Conservation (phyloP, 2,329 filamentous ascomycete genomes). For the Penicillium sp. region DNA sequence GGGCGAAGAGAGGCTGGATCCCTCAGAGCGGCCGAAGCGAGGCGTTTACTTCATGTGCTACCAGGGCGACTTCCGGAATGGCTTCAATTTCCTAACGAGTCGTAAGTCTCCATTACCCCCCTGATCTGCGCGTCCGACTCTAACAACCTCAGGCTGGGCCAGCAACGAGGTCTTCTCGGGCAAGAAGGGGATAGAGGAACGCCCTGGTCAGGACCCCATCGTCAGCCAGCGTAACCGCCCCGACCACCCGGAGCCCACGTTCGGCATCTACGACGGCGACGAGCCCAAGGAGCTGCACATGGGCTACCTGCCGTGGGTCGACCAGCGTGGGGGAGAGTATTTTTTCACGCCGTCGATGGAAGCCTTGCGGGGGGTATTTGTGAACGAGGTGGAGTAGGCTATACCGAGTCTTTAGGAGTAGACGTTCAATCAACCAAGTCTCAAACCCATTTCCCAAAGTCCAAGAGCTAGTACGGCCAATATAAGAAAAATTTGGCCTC, state of each 20-base stretch:
- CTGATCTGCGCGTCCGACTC: not conserved
- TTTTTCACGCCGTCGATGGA: constrained; percentile 10
- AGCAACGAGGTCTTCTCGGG: constrained; percentile 19
- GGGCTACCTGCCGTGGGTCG: constrained; percentile 4
- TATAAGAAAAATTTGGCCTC: no score
- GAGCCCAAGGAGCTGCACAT: not conserved
- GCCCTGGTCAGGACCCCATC: constrained; percentile 20
- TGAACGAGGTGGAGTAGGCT: not conserved
- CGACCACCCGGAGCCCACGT: constrained; percentile 9
- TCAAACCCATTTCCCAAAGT: not conserved
- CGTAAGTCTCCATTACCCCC: constrained; percentile 15
- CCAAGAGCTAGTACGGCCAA: not conserved
- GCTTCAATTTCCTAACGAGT: constrained; percentile 35
- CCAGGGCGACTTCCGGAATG: constrained; percentile 43
- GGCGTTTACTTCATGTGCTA: constrained; percentile 50
- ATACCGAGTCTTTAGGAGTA: not conserved
- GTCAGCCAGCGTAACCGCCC: constrained; percentile 19
- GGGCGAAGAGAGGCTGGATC: constrained; percentile 29
- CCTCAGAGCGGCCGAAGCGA: constrained; percentile 28
- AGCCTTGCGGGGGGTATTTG: constrained; percentile 1
- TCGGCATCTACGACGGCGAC: constrained; percentile 3
- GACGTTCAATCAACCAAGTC: constrained; percentile 1
- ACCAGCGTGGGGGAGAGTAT: constrained; percentile 10
- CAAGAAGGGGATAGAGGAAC: constrained; percentile 4
- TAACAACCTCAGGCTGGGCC: constrained; percentile 20